A percentile compares a stretch with the other conserved stretches of the same genome.
These are phyloP conservation scores for Spergularia azorica DNA, from an alignment of 179 eudicot species.

Conservation along the genomic window DNA sequence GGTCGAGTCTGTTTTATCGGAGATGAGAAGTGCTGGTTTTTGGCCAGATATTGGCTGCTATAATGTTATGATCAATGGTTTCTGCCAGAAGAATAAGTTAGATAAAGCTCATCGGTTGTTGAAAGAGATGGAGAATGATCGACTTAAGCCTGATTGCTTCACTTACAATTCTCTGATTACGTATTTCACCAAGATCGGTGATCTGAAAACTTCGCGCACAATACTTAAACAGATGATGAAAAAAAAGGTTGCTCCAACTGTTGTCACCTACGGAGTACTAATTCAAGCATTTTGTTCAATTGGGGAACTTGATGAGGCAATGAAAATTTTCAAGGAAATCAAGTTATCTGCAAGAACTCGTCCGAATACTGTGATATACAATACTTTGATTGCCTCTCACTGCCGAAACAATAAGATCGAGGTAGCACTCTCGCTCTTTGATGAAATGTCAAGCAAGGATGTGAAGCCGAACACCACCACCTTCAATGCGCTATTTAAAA, in stretches of 20 bases:
- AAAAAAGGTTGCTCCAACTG: constrained; percentile 53
- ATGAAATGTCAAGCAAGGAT: constrained; percentile 57
- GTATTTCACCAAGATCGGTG: constrained; percentile 52
- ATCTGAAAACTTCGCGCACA: constrained; percentile 48
- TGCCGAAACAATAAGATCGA: constrained; percentile 55
- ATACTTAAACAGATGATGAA: constrained; percentile 56
- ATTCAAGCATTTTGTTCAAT: constrained; percentile 57
- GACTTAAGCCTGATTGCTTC: constrained; percentile 56
- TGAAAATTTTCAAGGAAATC: constrained; percentile 64
- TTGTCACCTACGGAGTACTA: constrained; percentile 67
- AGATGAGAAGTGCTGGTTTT: constrained; percentile 66
- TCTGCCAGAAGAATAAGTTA: constrained; percentile 60
- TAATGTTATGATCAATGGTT: constrained; percentile 69
- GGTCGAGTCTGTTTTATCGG: constrained; percentile 44
- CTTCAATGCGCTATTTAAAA: constrained; percentile 75
- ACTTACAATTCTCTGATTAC: constrained; percentile 77
- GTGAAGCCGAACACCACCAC: constrained; percentile 65
- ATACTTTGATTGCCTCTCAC: constrained; percentile 57
- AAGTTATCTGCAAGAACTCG: constrained; percentile 36
- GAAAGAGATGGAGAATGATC: constrained; percentile 55
- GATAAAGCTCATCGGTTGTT: constrained; percentile 56
- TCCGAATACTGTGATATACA: constrained; percentile 77
- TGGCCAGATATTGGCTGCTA: constrained; percentile 57
- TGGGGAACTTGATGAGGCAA: constrained; percentile 56
- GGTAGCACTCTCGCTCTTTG: constrained; percentile 60